phyloP scores from a whole-genome alignment of 2,329 filamentous ascomycete species.

The Claviceps pusilla region DNA sequence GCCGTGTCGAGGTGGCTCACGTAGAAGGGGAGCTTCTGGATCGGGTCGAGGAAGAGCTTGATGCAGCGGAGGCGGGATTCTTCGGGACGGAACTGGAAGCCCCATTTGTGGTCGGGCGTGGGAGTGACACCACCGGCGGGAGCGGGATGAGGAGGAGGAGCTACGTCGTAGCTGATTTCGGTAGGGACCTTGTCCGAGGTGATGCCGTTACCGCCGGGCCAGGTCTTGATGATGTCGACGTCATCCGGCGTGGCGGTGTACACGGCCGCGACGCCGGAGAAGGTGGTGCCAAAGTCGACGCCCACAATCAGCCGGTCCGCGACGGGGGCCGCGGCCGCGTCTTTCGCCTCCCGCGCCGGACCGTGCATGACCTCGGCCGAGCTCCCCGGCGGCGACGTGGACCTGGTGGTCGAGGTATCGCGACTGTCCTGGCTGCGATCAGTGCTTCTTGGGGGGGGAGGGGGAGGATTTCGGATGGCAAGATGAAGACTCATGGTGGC shows the following conservation, averaged over 20 bases:
- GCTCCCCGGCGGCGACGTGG: conserved; percentile 35
- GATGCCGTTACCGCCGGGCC: conserved; percentile 72
- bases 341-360: conserved; percentile 37
- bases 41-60: conserved; percentile 69
- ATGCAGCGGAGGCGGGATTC: conserved; percentile 65
- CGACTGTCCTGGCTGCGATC: conserved; percentile 38
- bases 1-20: conserved; percentile 65
- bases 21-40: conserved; percentile 68
- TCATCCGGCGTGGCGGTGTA: conserved; percentile 66
- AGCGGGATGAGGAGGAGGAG: conserved; percentile 3
- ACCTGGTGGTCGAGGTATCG: conserved; percentile 38
- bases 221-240: conserved; percentile 70
- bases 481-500: too few species aligned
- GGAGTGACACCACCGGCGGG: conserved; percentile 21
- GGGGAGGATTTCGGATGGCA: too few species aligned
- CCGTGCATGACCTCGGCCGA: conserved; percentile 49
- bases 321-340: conserved; percentile 30
- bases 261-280: conserved; percentile 59
- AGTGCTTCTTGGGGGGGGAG: too few species aligned
- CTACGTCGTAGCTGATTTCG: conserved; percentile 50
- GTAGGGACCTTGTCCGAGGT: conserved; percentile 81
- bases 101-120: conserved; percentile 49
- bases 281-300: conserved; percentile 75
- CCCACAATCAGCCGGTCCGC: conserved; percentile 59
- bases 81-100: conserved; percentile 68